A percentile compares a stretch with the other conserved stretches of the same genome.
These are phyloP conservation scores for Cymbopogon flexuosus DNA, from an alignment of 202 grass and related monocot genomes.

Conservation along the genomic window DNA sequence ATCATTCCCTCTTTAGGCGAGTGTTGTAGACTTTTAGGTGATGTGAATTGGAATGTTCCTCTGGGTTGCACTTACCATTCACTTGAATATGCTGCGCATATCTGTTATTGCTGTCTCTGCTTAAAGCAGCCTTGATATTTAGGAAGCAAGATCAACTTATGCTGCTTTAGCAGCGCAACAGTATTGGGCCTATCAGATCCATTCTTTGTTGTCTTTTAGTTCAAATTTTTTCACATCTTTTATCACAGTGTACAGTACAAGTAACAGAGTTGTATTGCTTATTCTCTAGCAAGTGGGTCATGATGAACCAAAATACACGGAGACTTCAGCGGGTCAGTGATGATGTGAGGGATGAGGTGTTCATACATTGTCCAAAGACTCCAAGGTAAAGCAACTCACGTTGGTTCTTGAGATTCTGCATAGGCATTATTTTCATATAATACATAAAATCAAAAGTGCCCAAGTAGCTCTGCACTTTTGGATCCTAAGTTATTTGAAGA, in stretches of 20 bases:
- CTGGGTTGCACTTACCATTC: neutral
- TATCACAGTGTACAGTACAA: conserved; percentile 18
- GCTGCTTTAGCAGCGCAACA: conserved; percentile 12
- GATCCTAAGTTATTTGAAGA: neutral
- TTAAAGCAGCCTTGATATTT: conserved; percentile 9
- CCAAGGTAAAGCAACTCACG: conserved; percentile 51
- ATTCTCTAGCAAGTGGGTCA: conserved; percentile 88
- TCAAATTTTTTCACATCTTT: neutral
- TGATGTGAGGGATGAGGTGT: conserved; percentile 91
- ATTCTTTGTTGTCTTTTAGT: conserved; percentile 5
- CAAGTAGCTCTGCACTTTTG: neutral
- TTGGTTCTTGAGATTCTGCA: neutral
- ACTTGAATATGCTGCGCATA: neutral
- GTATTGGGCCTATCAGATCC: neutral
- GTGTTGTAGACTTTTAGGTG: neutral
- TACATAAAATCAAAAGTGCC: neutral
- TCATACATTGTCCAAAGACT: conserved; percentile 79
- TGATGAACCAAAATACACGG: conserved; percentile 98
- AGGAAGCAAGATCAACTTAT: conserved; percentile 4
- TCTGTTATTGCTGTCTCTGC: neutral
- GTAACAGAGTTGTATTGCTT: conserved; percentile 21
- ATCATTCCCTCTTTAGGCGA: neutral
- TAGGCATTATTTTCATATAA: neutral
- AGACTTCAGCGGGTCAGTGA: conserved; percentile 94
- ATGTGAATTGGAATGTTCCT: neutral